Evolutionary conservation across 495 filamentous ascomycete genomes (phyloP).

Genomic region (Paragyromitra xinjiangensis): DNA sequence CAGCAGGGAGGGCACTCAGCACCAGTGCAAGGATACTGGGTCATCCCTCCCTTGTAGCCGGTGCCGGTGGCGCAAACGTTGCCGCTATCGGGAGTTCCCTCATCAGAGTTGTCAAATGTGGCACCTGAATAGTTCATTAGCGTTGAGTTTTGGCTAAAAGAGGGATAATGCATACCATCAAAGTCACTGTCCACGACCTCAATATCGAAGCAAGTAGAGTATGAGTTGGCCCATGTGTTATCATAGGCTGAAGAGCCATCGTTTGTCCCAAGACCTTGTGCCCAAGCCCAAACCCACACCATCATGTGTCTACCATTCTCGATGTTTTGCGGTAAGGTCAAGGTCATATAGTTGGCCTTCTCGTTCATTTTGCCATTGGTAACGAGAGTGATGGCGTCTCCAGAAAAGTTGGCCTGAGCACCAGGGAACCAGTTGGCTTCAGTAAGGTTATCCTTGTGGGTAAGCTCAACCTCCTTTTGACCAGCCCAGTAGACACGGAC

Average conservation of each 20-base stretch:
- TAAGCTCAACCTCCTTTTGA: conserved; percentile 47
- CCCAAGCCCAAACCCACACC: conserved; percentile 56
- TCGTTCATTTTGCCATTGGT: conserved; percentile 40
- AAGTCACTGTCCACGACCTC: conserved; percentile 24
- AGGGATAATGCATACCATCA: conserved; percentile 29
- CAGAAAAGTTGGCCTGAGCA: conserved; percentile 54
- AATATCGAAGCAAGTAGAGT: conserved; percentile 52
- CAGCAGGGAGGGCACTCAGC: conserved; percentile 52
- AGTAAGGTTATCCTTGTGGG: conserved; percentile 40
- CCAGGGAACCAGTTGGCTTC: conserved; percentile 51
- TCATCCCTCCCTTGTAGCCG: conserved; percentile 48
- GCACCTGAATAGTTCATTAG: conserved; percentile 24
- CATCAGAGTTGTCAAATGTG: conserved; percentile 19
- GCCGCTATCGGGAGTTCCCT: not conserved
- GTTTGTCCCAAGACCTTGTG: conserved; percentile 16
- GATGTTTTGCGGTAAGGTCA: conserved; percentile 42
- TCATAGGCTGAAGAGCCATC: conserved; percentile 30
- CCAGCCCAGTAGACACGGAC: conserved; percentile 56
- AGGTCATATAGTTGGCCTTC: conserved; percentile 54
- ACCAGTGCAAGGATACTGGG: conserved; percentile 45
- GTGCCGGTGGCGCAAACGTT: conserved; percentile 37
- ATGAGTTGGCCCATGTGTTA: conserved; percentile 35
- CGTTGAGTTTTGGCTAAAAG: not conserved
- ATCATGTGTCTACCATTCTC: conserved; percentile 50
- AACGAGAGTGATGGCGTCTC: conserved; percentile 35